Evolutionary conservation across 768 basidiomycete species (phyloP).

Genomic region (Leccinum subtestaceum): DNA sequence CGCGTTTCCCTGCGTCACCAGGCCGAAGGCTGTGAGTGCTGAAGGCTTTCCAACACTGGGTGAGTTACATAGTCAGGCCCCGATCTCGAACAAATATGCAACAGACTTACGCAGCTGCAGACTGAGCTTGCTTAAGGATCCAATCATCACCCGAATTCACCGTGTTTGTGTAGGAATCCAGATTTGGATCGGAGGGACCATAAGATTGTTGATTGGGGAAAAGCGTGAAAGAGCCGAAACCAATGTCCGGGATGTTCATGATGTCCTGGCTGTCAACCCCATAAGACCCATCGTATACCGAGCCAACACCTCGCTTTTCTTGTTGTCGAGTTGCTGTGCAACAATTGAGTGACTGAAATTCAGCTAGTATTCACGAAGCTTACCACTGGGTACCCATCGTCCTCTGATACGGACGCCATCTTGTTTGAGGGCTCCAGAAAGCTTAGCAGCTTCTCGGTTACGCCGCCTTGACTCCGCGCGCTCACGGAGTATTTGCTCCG

Average conservation of each 20-base stretch:
- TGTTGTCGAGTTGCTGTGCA: constrained; percentile 47
- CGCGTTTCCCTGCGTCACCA: constrained; percentile 55
- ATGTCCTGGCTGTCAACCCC: constrained; percentile 71
- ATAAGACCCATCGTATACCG: constrained; percentile 58
- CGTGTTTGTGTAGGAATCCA: constrained; percentile 51
- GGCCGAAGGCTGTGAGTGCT: constrained; percentile 54
- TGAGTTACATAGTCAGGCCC: constrained; percentile 4
- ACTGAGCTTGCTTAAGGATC: constrained; percentile 50
- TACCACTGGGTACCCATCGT: constrained; percentile 57
- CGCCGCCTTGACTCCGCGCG: constrained; percentile 49
- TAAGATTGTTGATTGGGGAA: constrained; percentile 70
- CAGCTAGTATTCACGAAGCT: constrained; percentile 10
- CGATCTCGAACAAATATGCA: neutral
- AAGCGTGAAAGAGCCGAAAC: constrained; percentile 57
- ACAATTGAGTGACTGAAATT: constrained; percentile 1
- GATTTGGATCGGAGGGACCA: constrained; percentile 44
- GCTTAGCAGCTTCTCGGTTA: constrained; percentile 36
- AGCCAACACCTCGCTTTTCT: constrained; percentile 40
- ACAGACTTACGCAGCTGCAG: constrained; percentile 41
- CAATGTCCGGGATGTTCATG: constrained; percentile 51
- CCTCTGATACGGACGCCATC: constrained; percentile 54
- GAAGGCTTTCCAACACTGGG: constrained; percentile 55
- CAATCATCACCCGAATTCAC: constrained; percentile 51
- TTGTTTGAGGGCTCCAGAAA: constrained; percentile 30
- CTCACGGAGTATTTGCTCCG: constrained; percentile 44